Percentiles rank a stretch among this genome's conserved stretches.
Evolutionary conservation across 257 asterid species (phyloP).

Genomic region (Primulina eburnea): DNA sequence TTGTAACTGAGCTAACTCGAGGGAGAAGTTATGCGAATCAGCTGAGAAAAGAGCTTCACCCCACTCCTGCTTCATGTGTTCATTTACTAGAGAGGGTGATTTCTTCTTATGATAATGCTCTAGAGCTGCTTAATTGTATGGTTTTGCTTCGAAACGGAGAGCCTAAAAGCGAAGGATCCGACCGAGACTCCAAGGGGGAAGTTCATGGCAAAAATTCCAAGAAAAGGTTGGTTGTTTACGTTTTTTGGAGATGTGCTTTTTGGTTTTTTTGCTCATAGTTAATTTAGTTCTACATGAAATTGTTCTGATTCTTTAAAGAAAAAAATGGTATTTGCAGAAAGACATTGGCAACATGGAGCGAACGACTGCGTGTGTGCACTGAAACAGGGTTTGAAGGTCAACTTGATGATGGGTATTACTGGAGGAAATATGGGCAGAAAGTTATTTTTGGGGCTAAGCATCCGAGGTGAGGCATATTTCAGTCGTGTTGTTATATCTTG

Average conservation of each 20-base stretch:
- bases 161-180: conserved; percentile 40
- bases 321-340: conserved; percentile 49
- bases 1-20: neutral
- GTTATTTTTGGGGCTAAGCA: conserved; percentile 67
- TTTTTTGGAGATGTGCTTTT: neutral
- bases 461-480: conserved; percentile 56
- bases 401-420: conserved; percentile 61
- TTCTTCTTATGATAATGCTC: conserved; percentile 62
- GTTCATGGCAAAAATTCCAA: conserved; percentile 33
- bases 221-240: conserved; percentile 44
- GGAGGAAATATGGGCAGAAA: conserved; percentile 97
- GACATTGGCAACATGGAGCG: conserved; percentile 47
- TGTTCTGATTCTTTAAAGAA: neutral
- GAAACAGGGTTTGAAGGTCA: conserved; percentile 50
- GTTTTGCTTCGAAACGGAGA: conserved; percentile 29
- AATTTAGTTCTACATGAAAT: conserved; percentile 11
- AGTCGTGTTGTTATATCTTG: neutral
- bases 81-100: conserved; percentile 47
- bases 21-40: conserved; percentile 6
- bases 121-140: conserved; percentile 39
- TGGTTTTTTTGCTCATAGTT: neutral
- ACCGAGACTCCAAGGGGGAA: conserved; percentile 30
- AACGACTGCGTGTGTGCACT: conserved; percentile 42
- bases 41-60: conserved; percentile 47
- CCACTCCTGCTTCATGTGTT: conserved; percentile 35